phyloP scores from a whole-genome alignment of 352 stramenopile genomes.

The Phytopythium kandeliae region DNA sequence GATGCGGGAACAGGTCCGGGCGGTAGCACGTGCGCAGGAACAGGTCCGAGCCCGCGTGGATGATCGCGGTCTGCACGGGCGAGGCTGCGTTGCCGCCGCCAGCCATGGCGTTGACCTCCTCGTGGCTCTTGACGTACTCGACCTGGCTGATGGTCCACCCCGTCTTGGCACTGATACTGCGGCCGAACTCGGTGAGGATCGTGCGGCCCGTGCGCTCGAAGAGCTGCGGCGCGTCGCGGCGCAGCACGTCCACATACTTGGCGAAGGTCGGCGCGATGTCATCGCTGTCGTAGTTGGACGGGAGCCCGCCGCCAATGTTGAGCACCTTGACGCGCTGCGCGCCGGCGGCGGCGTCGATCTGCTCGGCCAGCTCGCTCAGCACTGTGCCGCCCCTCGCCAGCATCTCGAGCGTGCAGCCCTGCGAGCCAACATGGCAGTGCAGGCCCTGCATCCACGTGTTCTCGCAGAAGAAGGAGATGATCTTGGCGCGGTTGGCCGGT shows the following conservation, averaged over 20 bases:
- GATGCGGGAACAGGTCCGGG: conserved; percentile 71
- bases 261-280: conserved; percentile 67
- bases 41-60: conserved; percentile 88
- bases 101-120: conserved; percentile 16
- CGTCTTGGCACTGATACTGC: conserved; percentile 80
- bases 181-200: conserved; percentile 92
- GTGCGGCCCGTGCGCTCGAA: conserved; percentile 71
- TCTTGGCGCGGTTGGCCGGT: conserved; percentile 36
- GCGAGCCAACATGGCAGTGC: conserved; percentile 86
- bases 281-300: conserved; percentile 85
- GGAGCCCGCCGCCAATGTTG: conserved; percentile 90
- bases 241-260: conserved; percentile 78
- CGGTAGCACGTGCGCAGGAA: conserved; percentile 87
- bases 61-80: conserved; percentile 63
- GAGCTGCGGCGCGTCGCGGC: conserved; percentile 58
- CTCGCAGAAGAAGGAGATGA: conserved; percentile 69
- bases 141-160: conserved; percentile 85
- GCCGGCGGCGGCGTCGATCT: conserved; percentile 61
- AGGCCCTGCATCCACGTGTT: conserved; percentile 87
- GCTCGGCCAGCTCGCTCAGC: conserved; percentile 78
- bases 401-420: conserved; percentile 82
- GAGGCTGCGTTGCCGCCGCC: background rate
- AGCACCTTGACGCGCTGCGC: conserved; percentile 77
- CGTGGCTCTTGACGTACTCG: conserved; percentile 87
- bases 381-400: conserved; percentile 67